Evolutionary conservation across 768 basidiomycete species (phyloP), one percentile per base, ranked within the genome.

Genomic region (Gymnopilus junonius): DNA sequence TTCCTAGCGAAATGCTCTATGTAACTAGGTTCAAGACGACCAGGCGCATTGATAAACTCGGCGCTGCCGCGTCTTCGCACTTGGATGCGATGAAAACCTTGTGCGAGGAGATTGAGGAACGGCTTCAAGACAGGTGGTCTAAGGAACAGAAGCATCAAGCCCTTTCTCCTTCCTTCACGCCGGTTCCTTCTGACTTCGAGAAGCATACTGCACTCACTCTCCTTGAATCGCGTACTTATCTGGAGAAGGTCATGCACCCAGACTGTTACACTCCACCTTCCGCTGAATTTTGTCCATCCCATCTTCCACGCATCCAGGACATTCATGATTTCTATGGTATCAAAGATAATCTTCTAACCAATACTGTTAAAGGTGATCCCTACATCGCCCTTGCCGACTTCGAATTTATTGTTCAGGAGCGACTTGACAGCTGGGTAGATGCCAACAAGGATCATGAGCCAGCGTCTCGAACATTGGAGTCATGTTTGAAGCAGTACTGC

Each of bases 21-120:
- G 75, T 20, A 67, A 65, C 65, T 61, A 69, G 72, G 34, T 60
- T 73, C 27, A 84, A 83, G 67, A 65, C 81, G 12, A 71, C 73
- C 4, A 67, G 75, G 31, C 75, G 82, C 4, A 56, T 80, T 42
- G 64, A 64, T 42, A 84, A 84, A 63, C 73, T 83, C n/a, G 65
- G 65, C 71, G 42, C 65, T 64, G 40, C 72, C 29, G 57, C 70
- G 27, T 53, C 74, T 17, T 39, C 63, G 4, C 61, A 79, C 23
- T 42, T 70, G 15, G 8, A 62, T 34, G 46, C 34, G 14, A 74
- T 73, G 15, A 54, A 65, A 7, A 61, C 65, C 6, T 65, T 73
- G 1, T 66, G 71, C 1, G 43, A 69, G 21, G 65, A 59, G 25
- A 71, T 65, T 43, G 50, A 61, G 42, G 25, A 42, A 8, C 43